A percentile compares a stretch with the other conserved stretches of the same genome.
phyloP scores from a whole-genome alignment of 306 rosid genomes.

The Pachyrhizus erosus region DNA sequence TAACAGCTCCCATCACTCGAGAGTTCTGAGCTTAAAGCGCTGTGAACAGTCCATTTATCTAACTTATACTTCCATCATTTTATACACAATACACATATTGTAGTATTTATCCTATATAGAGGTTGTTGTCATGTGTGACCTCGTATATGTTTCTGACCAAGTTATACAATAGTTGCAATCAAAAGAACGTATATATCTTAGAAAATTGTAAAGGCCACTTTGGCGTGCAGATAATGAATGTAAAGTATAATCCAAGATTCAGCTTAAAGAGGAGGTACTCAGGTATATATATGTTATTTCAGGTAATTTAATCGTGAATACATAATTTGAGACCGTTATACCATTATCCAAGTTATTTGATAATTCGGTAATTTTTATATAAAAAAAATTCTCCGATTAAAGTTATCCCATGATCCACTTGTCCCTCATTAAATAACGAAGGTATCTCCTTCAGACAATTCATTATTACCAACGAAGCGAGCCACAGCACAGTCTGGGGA shows the following conservation, averaged over 20 bases:
- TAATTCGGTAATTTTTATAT: slow-evolving; percentile 2
- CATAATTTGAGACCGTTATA: not conserved
- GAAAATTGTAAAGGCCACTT: not conserved
- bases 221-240: not conserved
- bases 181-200: no score
- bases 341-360: slow-evolving; percentile 18
- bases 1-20: no score
- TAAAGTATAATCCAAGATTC: not conserved
- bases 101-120: no score
- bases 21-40: no score
- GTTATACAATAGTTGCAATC: no score
- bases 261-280: not conserved
- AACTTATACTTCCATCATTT: no score
- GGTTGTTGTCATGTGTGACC: no score
- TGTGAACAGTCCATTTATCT: no score
- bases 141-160: no score
- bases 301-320: not conserved
- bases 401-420: not conserved
- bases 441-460: slow-evolving; percentile 55
- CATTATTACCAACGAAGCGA: slow-evolving; percentile 47
- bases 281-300: not conserved
- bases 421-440: not conserved
- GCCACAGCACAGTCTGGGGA: slow-evolving; percentile 63
- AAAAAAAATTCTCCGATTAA: not conserved
- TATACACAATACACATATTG: no score